Evolutionary conservation across 768 basidiomycete species (phyloP), one percentile per base, ranked within the genome.

Genomic region (Mycena polygramma): DNA sequence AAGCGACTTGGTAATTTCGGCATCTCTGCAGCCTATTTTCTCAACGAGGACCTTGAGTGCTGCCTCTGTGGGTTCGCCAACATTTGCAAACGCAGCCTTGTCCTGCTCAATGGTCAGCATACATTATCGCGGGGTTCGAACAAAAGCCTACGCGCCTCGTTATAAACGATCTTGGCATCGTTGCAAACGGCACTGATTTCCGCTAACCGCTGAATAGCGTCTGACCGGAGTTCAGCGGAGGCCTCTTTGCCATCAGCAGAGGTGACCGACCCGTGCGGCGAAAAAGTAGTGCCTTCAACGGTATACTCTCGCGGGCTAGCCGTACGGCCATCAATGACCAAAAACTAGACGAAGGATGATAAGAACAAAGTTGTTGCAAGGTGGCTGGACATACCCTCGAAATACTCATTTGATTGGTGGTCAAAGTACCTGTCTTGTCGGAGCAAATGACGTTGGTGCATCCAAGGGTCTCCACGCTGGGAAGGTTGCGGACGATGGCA

Each of bases 371-470:
- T 36, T 57, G 55, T 8, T 0, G 20, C 9, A 13, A 48, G 17
- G 30, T 41, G 15, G 22, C 1, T 22, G 13, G 45, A 81, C 85
- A 64, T 79, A 94, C 92, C 81, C 85, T 89, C 39, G 94, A 92
- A 26, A 98, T 94, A 75, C 95, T 94, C 97, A 99, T 99, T 79
- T 99, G 97, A 81, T 95, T 98, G 17, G 96, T 98, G 13, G 96
- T 98, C 76, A 98, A 78, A 41, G 96, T 97, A 57, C 97, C 97
- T 30, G 97, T 99, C 87, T 99, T 99, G 83, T 99, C 97, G 4
- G 96, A 97, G 80, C 97, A 99, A 74, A 99, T 99, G 57, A 99
- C 96, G 78, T 98, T 98, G 51, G 97, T 98, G 84, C 96, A 97
- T 0, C 97, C 97, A 9, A 99, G 86, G 46, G 97, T 99, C 83